Evolutionary conservation across 2,329 filamentous ascomycete species (phyloP).

Genomic region (Parafenestella ontariensis): DNA sequence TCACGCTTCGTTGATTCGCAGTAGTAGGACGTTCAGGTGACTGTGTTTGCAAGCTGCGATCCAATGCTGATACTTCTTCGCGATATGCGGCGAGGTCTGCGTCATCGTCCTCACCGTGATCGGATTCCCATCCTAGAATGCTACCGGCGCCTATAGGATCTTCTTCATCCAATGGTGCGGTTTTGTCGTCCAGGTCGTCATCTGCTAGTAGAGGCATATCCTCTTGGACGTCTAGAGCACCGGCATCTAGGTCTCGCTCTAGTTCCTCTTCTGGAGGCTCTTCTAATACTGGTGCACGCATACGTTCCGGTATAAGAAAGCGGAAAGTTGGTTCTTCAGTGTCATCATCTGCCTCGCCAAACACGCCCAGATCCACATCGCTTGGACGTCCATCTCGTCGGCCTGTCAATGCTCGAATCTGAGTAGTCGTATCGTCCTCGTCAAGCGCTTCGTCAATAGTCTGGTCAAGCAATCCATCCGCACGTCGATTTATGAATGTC

Average conservation of each 20-base stretch:
- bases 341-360: conserved; percentile 42
- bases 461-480: conserved; percentile 49
- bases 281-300: conserved; percentile 29
- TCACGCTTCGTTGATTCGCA: conserved; percentile 27
- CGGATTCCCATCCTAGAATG: conserved; percentile 43
- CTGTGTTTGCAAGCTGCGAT: conserved; percentile 42
- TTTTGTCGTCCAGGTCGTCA: conserved; percentile 24
- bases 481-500: conserved; percentile 45
- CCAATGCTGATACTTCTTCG: conserved; percentile 43
- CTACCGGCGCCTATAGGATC: conserved; percentile 22
- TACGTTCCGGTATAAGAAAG: conserved; percentile 47
- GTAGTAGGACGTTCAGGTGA: conserved; percentile 26
- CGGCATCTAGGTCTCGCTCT: conserved; percentile 8
- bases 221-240: conserved; percentile 34
- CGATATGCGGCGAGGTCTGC: conserved; percentile 42
- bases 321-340: conserved; percentile 49
- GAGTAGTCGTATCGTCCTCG: conserved; percentile 39
- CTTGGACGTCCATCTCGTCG: conserved; percentile 37
- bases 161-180: conserved; percentile 35
- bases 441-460: conserved; percentile 44
- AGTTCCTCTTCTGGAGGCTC: conserved; percentile 15
- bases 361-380: conserved; percentile 42
- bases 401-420: conserved; percentile 40
- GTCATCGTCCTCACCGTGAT: conserved; percentile 32
- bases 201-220: conserved; percentile 31